phyloP scores from a whole-genome alignment of 2,329 filamentous ascomycete genomes.

The Neonectria ditissima region DNA sequence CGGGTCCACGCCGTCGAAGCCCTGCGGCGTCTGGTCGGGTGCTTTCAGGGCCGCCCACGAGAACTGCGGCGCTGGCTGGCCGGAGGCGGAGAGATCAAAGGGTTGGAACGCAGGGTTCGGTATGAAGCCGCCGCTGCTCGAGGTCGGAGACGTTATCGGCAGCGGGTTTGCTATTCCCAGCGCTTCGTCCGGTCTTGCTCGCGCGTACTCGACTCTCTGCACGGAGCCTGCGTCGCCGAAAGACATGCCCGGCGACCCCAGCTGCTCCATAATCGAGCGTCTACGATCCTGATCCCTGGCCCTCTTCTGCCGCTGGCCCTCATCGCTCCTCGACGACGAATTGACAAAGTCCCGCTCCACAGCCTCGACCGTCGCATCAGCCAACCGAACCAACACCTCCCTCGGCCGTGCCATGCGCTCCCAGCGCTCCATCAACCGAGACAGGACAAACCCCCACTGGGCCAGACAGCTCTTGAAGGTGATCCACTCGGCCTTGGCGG shows the following conservation, averaged over 20 bases:
- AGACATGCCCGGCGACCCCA: slow-evolving; percentile 5
- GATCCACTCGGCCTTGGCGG: slow-evolving; percentile 34
- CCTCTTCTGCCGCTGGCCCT: slow-evolving; percentile 18
- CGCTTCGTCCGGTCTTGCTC: not conserved
- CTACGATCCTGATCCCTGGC: slow-evolving; percentile 12
- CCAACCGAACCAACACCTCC: slow-evolving; percentile 24
- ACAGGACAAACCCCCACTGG: slow-evolving; percentile 38
- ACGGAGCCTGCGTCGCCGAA: not conserved
- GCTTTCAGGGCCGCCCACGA: not conserved
- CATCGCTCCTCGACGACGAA: slow-evolving; percentile 12
- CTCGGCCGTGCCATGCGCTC: slow-evolving; percentile 25
- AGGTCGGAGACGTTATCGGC: not conserved
- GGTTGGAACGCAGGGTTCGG: not conserved
- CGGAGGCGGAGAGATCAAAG: not conserved
- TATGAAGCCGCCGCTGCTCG: not conserved
- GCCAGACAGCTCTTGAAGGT: slow-evolving; percentile 40
- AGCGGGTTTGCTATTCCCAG: not conserved
- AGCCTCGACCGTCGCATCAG: slow-evolving; percentile 26
- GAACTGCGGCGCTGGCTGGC: not conserved
- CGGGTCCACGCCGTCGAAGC: slow-evolving; percentile 6
- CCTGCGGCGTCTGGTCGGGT: not conserved
- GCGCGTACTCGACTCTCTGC: not conserved
- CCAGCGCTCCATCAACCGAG: slow-evolving; percentile 34
- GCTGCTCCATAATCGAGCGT: slow-evolving; percentile 22
- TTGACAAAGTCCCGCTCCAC: slow-evolving; percentile 23